Percentiles rank a stretch among this genome's conserved stretches.
These are phyloP conservation scores for Moringa oleifera DNA, from an alignment of 345 rosid species.

Conservation along the genomic window DNA sequence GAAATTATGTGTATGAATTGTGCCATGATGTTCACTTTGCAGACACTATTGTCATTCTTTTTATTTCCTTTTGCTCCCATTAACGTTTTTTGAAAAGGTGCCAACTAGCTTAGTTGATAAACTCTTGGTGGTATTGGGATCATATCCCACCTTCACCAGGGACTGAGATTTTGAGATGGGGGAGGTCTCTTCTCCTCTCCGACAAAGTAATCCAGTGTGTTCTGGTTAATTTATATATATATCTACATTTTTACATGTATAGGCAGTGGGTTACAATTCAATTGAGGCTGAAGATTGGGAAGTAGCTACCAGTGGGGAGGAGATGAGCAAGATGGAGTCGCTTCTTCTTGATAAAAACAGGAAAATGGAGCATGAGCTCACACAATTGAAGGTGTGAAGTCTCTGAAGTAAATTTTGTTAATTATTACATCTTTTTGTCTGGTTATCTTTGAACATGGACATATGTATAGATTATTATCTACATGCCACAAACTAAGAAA, in stretches of 20 bases:
- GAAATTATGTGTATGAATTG: no score
- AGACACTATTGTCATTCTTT: neutral
- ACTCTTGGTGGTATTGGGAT: no score
- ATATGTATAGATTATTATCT: neutral
- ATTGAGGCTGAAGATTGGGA: conserved; percentile 99
- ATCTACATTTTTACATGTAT: conserved; percentile 16
- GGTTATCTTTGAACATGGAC: conserved; percentile 8
- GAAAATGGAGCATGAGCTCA: conserved; percentile 94
- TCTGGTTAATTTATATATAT: no score
- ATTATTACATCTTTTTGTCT: conserved; percentile 5
- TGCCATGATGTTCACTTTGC: neutral
- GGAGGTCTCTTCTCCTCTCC: no score
- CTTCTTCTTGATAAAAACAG: conserved; percentile 97
- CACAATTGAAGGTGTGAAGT: conserved; percentile 71
- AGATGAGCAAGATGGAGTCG: conserved; percentile 98
- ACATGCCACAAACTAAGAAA: neutral
- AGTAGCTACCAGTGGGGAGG: conserved; percentile 84
- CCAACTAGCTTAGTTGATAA: no score
- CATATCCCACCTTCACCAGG: no score
- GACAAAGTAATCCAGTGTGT: no score
- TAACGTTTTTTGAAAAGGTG: no score
- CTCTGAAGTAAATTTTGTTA: no score
- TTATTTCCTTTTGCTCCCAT: conserved; percentile 7
- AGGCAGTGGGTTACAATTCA: conserved; percentile 97
- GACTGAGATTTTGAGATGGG: no score